Evolutionary conservation across 495 filamentous ascomycete species (phyloP), one percentile per base, ranked within the genome.

Genomic region (Schizothecium vesticola): DNA sequence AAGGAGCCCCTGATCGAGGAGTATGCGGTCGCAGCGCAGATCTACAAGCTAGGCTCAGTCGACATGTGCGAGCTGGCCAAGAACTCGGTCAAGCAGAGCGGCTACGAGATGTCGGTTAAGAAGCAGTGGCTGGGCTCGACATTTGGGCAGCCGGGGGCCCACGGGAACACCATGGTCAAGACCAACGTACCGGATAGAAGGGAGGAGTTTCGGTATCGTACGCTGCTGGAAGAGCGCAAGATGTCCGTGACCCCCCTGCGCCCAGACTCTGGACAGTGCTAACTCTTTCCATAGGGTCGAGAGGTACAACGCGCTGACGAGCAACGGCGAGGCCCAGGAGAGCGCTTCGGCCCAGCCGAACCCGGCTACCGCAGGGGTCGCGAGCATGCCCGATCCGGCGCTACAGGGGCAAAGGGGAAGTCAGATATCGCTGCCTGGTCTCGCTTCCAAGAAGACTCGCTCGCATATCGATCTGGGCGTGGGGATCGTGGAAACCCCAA

Each of bases 31-130:
- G 95, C 95, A 23, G 95, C 95, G 12, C 95, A 99, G 79, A 99
- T 99, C 60, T 99, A 97, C 81, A 97, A 97, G 79, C 87, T 99
- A 25, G 96, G 89, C 77, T 92, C 93, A 21, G 94, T 97, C 7
- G 95, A 99, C 77, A 99, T 99, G 95, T 98, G 96, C 75, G 95
- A 99, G 80, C 82, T 99, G 36, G 95, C 95, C 4, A 96, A 94
- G 79, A 93, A 97, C 78, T 97, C 92, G 16, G 95, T 99, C 33
- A 85, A 87, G 70, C 95, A 99, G 75, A 96, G 92, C 77, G 95
- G 95, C 22, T 99, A 97, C 72, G 95, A 99, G 77, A 84, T 90
- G 73, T 84, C 87, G 21, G 77, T 98, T 70, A 99, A 97, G 80
- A 88, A 91, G 69, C 86, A 91, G 76, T 99, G 94, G 94, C 82